A percentile compares a stretch with the other conserved stretches of the same genome.
Conservation (phyloP, 257 asterid species). For the Marsdenia floribunda region DNA sequence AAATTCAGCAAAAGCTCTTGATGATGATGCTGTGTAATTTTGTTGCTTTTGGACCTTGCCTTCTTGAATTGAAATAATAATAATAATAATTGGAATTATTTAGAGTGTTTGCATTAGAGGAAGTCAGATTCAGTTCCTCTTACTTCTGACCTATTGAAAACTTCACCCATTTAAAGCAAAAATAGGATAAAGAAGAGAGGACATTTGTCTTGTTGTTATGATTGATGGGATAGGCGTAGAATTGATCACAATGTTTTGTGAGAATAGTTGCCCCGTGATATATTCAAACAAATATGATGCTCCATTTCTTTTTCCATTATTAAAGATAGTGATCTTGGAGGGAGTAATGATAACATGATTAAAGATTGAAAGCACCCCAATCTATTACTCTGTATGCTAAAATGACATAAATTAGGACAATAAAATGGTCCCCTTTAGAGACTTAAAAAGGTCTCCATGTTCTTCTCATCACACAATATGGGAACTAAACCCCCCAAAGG, state of each 20-base stretch:
- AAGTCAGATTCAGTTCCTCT: no score
- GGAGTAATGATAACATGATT: not conserved
- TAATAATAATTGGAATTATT: not conserved
- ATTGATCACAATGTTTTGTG: not conserved
- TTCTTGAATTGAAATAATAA: not conserved
- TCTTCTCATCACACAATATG: slow-evolving; percentile 47
- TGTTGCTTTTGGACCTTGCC: slow-evolving; percentile 1
- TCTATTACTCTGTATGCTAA: not conserved
- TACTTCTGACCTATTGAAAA: no score
- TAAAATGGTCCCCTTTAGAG: not conserved
- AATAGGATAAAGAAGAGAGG: no score
- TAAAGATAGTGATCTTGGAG: not conserved
- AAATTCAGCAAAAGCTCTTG: slow-evolving; percentile 54
- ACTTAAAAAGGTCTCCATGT: slow-evolving; percentile 8
- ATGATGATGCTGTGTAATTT: slow-evolving; percentile 17
- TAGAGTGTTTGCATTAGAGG: no score
- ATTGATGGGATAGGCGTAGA: not conserved
- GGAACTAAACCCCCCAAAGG: slow-evolving; percentile 50
- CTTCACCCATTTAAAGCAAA: no score
- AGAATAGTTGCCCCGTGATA: not conserved
- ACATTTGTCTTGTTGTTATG: no score
- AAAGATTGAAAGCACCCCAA: not conserved
- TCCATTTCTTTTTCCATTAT: not conserved
- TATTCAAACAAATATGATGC: not conserved
- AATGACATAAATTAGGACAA: not conserved